Conservation (phyloP, 2,329 filamentous ascomycete genomes). For the Tolypocladium inflatum region DNA sequence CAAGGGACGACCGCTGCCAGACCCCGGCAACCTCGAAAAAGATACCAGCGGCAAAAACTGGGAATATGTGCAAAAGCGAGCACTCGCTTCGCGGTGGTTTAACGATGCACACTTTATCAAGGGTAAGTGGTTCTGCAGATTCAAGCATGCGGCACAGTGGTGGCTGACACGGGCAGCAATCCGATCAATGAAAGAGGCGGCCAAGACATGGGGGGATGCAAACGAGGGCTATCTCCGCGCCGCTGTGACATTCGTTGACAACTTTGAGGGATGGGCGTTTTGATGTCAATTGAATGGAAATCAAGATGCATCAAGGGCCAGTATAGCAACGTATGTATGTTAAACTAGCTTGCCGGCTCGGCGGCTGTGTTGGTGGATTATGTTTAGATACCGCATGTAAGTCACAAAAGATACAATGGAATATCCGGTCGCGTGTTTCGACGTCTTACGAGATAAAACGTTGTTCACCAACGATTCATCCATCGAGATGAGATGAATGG, state of each 20-base stretch:
- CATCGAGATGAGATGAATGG: background rate
- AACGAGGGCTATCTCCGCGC: slow-evolving; percentile 56
- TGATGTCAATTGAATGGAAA: slow-evolving; percentile 9
- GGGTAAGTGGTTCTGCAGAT: slow-evolving; percentile 31
- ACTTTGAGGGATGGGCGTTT: slow-evolving; percentile 59
- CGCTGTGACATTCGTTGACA: slow-evolving; percentile 63
- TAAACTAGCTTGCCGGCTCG: background rate
- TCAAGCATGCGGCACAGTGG: background rate
- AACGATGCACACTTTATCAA: slow-evolving; percentile 82
- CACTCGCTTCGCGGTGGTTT: slow-evolving; percentile 56
- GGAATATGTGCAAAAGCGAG: slow-evolving; percentile 65
- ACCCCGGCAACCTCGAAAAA: slow-evolving; percentile 49
- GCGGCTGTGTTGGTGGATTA: background rate
- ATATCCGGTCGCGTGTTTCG: no score
- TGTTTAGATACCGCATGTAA: background rate
- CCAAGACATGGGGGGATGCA: slow-evolving; percentile 64
- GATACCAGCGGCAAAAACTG: slow-evolving; percentile 61
- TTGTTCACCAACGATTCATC: no score
- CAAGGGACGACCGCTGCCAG: slow-evolving; percentile 62
- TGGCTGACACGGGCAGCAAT: slow-evolving; percentile 37
- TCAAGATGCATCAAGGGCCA: background rate
- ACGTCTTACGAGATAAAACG: background rate
- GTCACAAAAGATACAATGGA: no score
- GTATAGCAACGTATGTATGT: background rate
- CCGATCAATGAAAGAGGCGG: slow-evolving; percentile 65